Percentiles rank a stretch among this genome's conserved stretches.
phyloP scores from a whole-genome alignment of 805 yeast species.

The Jamesozyma jinghongensis region DNA sequence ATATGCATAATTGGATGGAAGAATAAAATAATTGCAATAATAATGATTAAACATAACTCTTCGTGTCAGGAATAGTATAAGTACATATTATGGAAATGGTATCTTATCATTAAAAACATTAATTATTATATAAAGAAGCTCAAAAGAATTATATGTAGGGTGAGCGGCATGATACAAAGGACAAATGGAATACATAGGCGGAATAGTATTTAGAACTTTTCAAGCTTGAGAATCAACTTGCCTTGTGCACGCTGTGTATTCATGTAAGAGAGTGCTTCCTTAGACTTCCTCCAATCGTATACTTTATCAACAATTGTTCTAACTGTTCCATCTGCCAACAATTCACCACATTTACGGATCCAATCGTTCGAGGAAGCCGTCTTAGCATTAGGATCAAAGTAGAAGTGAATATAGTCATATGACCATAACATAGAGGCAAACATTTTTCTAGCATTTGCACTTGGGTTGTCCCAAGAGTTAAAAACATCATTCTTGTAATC shows the following conservation, averaged over 20 bases:
- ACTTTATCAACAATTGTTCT: conserved; percentile 46
- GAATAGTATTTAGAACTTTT: conserved; percentile 32
- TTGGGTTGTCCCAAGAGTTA: conserved; percentile 30
- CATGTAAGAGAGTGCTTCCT: conserved; percentile 47
- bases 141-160: too few species aligned
- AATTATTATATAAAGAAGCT: too few species aligned
- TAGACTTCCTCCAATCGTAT: conserved; percentile 45
- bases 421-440: conserved; percentile 32
- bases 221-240: conserved; percentile 50
- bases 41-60: too few species aligned
- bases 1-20: too few species aligned
- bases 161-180: too few species aligned
- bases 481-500: conserved; percentile 33
- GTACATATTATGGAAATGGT: too few species aligned
- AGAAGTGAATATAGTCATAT: conserved; percentile 31
- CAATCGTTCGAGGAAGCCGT: conserved; percentile 30
- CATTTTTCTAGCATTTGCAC: conserved; percentile 30
- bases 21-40: too few species aligned
- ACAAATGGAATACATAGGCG: too few species aligned
- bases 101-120: too few species aligned
- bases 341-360: conserved; percentile 35
- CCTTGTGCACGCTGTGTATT: conserved; percentile 51
- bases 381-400: conserved; percentile 28
- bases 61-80: too few species aligned
- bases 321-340: conserved; percentile 40